Evolutionary conservation across 495 filamentous ascomycete genomes (phyloP).

Genomic region (Lichenothelia convexa): DNA sequence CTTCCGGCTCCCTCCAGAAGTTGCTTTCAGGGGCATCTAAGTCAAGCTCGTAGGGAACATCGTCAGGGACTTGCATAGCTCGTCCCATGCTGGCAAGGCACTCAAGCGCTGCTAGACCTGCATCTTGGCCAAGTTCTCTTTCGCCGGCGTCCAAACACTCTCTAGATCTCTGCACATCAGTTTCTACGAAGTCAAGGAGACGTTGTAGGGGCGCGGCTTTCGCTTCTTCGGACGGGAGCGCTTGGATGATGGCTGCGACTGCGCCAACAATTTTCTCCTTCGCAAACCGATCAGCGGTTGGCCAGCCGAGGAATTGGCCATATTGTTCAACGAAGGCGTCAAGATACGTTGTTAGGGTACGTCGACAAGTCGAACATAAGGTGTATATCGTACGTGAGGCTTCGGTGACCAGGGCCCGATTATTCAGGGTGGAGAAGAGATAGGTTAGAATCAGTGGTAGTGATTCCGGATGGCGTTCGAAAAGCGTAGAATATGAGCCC

Average conservation of each 20-base stretch:
- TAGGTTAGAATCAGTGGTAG: slow-evolving; percentile 65
- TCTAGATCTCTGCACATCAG: slow-evolving; percentile 35
- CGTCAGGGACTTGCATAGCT: slow-evolving; percentile 55
- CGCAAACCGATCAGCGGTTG: slow-evolving; percentile 43
- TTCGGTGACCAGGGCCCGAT: slow-evolving; percentile 41
- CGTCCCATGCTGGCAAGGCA: slow-evolving; percentile 64
- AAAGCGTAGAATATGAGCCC: slow-evolving; percentile 64
- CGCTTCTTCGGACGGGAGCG: slow-evolving; percentile 41
- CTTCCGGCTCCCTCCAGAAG: slow-evolving; percentile 43
- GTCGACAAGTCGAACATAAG: slow-evolving; percentile 66
- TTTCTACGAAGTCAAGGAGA: slow-evolving; percentile 45
- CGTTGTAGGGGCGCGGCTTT: slow-evolving; percentile 42
- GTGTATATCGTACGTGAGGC: slow-evolving; percentile 68
- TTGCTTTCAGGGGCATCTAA: slow-evolving; percentile 26
- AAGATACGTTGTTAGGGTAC: slow-evolving; percentile 49
- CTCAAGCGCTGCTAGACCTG: slow-evolving; percentile 46
- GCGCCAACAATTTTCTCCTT: slow-evolving; percentile 71
- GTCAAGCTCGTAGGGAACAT: slow-evolving; percentile 49
- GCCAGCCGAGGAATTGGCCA: slow-evolving; percentile 38
- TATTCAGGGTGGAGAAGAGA: slow-evolving; percentile 56
- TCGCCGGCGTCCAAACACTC: slow-evolving; percentile 14
- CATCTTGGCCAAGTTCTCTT: slow-evolving; percentile 28
- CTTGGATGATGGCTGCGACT: slow-evolving; percentile 72
- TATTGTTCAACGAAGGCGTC: slow-evolving; percentile 64
- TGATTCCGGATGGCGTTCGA: slow-evolving; percentile 49